phyloP scores from a whole-genome alignment of 331 rosid species.

The Malus hybrid region DNA sequence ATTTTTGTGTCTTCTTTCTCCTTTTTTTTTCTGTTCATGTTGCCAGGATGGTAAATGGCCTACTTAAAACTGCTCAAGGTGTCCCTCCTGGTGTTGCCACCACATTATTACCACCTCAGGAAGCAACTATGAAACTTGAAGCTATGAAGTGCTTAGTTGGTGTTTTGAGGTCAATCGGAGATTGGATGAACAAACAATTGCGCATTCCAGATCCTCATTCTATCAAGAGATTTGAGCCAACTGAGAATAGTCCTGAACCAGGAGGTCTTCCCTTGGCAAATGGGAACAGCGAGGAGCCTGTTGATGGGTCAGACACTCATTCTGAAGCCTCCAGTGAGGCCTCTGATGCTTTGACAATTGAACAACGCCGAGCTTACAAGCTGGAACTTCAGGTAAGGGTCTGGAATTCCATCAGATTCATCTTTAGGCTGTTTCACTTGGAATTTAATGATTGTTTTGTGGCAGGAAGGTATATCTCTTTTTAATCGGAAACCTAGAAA shows the following conservation, averaged over 20 bases:
- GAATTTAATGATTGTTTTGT: constrained; percentile 46
- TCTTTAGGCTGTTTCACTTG: constrained; percentile 12
- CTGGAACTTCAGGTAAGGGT: constrained; percentile 91
- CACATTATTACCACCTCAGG: constrained; percentile 90
- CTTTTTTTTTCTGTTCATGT: constrained; percentile 15
- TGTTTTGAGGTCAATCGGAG: constrained; percentile 79
- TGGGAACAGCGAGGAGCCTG: constrained; percentile 72
- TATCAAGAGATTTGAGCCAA: constrained; percentile 49
- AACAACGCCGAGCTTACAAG: constrained; percentile 96
- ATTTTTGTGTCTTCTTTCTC: constrained; percentile 6
- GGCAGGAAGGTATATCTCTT: constrained; percentile 99
- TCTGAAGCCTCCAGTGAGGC: constrained; percentile 68
- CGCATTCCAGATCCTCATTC: constrained; percentile 82
- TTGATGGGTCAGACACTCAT: constrained; percentile 74
- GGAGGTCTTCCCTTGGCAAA: constrained; percentile 51
- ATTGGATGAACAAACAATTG: constrained; percentile 91
- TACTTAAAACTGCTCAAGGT: constrained; percentile 99
- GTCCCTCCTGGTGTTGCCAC: constrained; percentile 86
- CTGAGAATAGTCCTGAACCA: constrained; percentile 43
- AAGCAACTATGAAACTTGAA: constrained; percentile 78
- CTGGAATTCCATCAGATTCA: constrained; percentile 14
- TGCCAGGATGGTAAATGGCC: constrained; percentile 98
- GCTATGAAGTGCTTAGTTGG: constrained; percentile 91
- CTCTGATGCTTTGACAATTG: constrained; percentile 81
- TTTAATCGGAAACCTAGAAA: constrained; percentile 93